These are phyloP conservation scores for Westerdykella aurantiaca DNA, from an alignment of 2,329 filamentous ascomycete genomes.

Conservation along the genomic window DNA sequence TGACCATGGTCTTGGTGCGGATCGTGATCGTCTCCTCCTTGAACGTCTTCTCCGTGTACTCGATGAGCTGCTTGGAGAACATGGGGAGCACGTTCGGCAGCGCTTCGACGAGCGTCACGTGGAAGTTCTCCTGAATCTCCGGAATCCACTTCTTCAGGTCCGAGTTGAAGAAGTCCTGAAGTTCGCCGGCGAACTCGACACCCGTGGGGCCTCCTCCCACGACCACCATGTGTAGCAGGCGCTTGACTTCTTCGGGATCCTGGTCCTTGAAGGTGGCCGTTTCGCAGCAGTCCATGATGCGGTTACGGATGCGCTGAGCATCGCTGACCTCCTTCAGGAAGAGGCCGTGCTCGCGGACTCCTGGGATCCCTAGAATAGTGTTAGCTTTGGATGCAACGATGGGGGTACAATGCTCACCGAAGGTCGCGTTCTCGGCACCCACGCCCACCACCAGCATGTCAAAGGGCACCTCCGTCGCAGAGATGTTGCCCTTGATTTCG, in stretches of 20 bases:
- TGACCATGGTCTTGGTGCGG: constrained; percentile 98
- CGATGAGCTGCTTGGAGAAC: constrained; percentile 98
- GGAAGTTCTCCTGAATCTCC: constrained; percentile 90
- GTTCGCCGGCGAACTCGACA: constrained; percentile 96
- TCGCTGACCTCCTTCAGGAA: constrained; percentile 98
- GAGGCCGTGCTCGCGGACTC: constrained; percentile 90
- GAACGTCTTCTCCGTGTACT: constrained; percentile 98
- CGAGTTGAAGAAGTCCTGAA: constrained; percentile 98
- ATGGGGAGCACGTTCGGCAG: constrained; percentile 93
- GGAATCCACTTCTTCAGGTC: constrained; percentile 98
- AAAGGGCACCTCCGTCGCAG: constrained; percentile 84
- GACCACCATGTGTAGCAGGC: constrained; percentile 94
- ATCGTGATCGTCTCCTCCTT: constrained; percentile 98
- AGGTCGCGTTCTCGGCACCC: constrained; percentile 96
- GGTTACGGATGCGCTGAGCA: constrained; percentile 92
- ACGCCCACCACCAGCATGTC: constrained; percentile 98
- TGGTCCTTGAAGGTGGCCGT: constrained; percentile 98
- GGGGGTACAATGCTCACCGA: constrained; percentile 53
- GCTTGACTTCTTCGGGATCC: constrained; percentile 77
- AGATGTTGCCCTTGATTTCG: constrained; percentile 78
- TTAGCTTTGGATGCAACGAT: constrained; percentile 12
- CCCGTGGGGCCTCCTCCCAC: constrained; percentile 83
- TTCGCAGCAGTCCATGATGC: constrained; percentile 99
- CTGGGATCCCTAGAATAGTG: constrained; percentile 61
- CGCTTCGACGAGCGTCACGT: constrained; percentile 94